Percentiles rank a stretch among this genome's conserved stretches.
phyloP scores from a whole-genome alignment of 2,329 filamentous ascomycete species.

The Sporothrix dimorphospora region DNA sequence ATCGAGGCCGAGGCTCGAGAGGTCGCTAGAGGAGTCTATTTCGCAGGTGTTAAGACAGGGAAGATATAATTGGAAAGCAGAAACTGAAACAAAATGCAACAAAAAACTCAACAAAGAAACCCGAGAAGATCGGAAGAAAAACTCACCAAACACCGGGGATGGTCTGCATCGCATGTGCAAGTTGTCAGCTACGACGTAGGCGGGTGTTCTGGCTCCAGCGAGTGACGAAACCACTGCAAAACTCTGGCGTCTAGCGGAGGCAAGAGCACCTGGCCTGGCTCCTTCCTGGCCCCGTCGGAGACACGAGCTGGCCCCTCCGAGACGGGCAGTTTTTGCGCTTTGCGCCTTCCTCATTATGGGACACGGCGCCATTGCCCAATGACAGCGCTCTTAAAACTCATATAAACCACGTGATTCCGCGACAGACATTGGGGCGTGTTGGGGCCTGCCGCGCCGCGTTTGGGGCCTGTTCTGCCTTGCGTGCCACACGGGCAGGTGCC shows the following conservation, averaged over 20 bases:
- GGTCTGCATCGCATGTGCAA: background rate
- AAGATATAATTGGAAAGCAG: background rate
- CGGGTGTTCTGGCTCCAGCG: background rate
- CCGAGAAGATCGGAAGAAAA: background rate
- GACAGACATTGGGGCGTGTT: background rate
- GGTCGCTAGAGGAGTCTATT: background rate
- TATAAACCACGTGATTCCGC: conserved; percentile 28
- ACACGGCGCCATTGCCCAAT: conserved; percentile 31
- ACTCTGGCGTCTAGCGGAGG: background rate
- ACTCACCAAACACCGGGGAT: conserved; percentile 6
- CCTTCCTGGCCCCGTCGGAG: conserved; percentile 27
- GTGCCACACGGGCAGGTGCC: conserved; percentile 1
- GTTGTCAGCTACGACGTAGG: conserved; percentile 16
- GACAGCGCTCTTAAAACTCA: background rate
- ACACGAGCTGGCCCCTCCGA: conserved; percentile 26
- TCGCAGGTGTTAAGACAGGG: background rate
- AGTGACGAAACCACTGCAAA: conserved; percentile 25
- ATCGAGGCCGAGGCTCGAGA: conserved; percentile 6
- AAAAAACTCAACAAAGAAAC: background rate
- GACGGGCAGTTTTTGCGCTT: background rate
- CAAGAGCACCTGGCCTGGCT: background rate
- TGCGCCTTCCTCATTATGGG: background rate
- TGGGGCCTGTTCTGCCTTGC: conserved; percentile 17
- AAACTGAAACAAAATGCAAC: background rate
- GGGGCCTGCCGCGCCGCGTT: conserved; percentile 19